Base-by-base conservation (phyloP, 2,329 filamentous ascomycete species). In the Arachnomyces sp. region DNA sequence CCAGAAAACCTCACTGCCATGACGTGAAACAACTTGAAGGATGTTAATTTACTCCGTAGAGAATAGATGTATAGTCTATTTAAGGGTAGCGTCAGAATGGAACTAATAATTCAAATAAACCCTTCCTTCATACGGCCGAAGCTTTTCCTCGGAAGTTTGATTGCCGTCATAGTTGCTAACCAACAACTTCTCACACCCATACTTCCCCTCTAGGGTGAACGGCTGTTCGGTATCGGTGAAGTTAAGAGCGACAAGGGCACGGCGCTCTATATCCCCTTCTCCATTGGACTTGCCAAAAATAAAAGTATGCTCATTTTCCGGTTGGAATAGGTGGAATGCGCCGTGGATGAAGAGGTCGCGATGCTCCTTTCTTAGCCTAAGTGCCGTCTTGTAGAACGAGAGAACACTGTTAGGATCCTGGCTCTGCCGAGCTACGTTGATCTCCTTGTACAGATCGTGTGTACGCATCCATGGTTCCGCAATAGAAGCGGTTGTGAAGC, bases 311-410 rank as follows among this genome's bases (percentile, higher is more conserved):
- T 68, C 59, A 33, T 69, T 60, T n/a, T 69, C 65, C 13, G 66
- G 53, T 36, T 75, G 73, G 28, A 75, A 59, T 7, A 72, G 56
- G 34, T 73, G 60, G 54, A 77, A 84, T 14, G 68, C 62, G 4
- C 80, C 80, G 48, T 82, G 74, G 1, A 82, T 72, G 42, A 86
- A 76, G 7, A 79, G 56, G 32, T 78, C 71, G 12, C 67, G 67
- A 51, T 78, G 66, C 46, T 71, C 58, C 57, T 77, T 78, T 34
- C 80, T 67, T 33, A 77, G 61, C 39, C 51, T 53, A 31, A 84
- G 61, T 48, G 73, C 69, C 34, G 63, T 57, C 57, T 73, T 73
- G 77, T 80, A 84, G 58, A 81, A 84, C 30, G 71, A 66, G 38
- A 78, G 65, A 3, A 81, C 74, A 17, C 68, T 68, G 1, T 57